phyloP scores from a whole-genome alignment of 345 rosid genomes.

The Eucalyptus melliodora region DNA sequence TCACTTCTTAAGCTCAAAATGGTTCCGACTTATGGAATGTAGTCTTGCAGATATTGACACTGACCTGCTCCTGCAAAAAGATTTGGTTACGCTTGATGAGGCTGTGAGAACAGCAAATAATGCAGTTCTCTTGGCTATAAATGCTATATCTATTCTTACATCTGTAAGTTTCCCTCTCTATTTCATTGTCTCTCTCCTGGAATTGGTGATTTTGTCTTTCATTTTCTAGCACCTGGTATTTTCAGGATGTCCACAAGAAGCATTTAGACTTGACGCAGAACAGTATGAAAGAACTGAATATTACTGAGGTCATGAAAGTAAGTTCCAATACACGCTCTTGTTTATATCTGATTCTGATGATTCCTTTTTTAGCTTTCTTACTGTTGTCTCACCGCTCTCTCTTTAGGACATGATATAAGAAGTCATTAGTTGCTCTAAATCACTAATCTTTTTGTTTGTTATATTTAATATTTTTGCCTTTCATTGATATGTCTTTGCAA shows the following conservation, averaged over 20 bases:
- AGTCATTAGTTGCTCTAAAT: not conserved
- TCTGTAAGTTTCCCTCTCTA: slow-evolving; percentile 37
- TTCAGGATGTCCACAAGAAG: slow-evolving; percentile 51
- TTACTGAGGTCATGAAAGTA: slow-evolving; percentile 50
- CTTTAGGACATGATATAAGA: not conserved
- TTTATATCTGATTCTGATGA: not conserved
- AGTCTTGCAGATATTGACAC: slow-evolving; percentile 64
- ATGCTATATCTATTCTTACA: slow-evolving; percentile 42
- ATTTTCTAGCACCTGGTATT: not conserved
- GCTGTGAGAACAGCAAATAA: slow-evolving; percentile 78
- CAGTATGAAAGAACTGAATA: slow-evolving; percentile 38
- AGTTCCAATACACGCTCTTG: not conserved
- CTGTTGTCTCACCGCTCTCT: not conserved
- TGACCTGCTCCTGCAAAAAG: slow-evolving; percentile 68
- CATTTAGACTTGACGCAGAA: slow-evolving; percentile 22
- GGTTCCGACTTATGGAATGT: not conserved
- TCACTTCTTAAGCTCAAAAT: not conserved
- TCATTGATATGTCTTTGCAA: not conserved
- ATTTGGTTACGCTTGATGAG: slow-evolving; percentile 78
- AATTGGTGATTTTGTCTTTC: not conserved
- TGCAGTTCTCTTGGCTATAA: slow-evolving; percentile 74
- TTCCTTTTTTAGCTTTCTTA: not conserved
- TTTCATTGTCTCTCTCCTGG: not conserved
- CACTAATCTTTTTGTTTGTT: not conserved
- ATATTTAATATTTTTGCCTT: not conserved